Base-by-base conservation (phyloP, 352 stramenopile genomes). In the Pythium dissotocum region DNA sequence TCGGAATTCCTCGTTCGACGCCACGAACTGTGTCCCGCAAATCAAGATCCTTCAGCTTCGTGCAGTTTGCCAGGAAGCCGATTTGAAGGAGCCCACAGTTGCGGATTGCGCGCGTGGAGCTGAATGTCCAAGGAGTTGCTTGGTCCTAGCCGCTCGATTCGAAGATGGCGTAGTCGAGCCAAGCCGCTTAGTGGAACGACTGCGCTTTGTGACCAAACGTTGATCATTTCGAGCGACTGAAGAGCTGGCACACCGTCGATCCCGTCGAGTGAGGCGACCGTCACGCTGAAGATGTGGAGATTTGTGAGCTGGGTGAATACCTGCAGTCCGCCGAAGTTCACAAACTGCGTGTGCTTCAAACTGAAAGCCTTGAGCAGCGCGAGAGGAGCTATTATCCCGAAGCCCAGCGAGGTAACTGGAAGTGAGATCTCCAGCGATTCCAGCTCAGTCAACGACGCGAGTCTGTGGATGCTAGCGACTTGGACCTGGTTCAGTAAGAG, bases 61-160 rank as follows among this genome's bases (percentile, higher is more conserved):
- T 24, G 36, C 60, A 55, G 2, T 44, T 21, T 4, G 60, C 38
- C 1, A 66, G 51, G 28, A 60, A 66, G 4, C 54, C 38, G 21
- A 21, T 49, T 14, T 66, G 35, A 24, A 42, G 14, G 0, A 66
- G 36, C 60, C 60, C 60, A 24, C 60, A 66, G 35, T 54, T 54
- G 16, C 60, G 60, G 6, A 66, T 35, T 35, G 60, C 60, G 14
- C 24, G 60, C 51, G 26, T 60, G 18, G 35, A 66, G 49, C 36
- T 60, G 35, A 16, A 66, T n/a, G 21, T 60, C 49, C 2, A 66
- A 36, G 5, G 60, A 51, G 24, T 46, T 28, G 24, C 52, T 53
- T 0, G 60, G 35, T 7, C 49, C 60, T 0, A 60, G 51, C 49
- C 53, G 9, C 0, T 66, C 35, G 4, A 36, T 33, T 4, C 60